These are phyloP conservation scores for Lasiosphaeria ovina DNA, from an alignment of 495 filamentous ascomycete species.

Conservation along the genomic window DNA sequence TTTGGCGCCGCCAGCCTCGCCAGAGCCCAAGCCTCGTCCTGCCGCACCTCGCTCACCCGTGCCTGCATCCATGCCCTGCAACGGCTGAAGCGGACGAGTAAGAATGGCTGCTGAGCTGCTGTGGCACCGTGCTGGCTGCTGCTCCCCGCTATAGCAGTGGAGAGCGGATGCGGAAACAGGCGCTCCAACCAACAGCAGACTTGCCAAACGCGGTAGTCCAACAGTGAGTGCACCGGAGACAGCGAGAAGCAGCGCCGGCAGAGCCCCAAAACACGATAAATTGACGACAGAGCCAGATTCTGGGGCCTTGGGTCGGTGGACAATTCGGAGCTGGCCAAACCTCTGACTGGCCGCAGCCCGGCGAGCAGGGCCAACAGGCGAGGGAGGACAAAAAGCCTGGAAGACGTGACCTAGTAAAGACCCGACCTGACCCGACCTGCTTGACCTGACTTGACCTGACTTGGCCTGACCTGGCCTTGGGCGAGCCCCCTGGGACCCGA, in stretches of 20 bases:
- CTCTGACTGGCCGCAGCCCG: conserved; percentile 19
- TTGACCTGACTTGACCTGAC: too few species aligned
- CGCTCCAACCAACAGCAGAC: too few species aligned
- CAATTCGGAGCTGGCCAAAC: conserved; percentile 1
- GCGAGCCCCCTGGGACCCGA: conserved; percentile 21
- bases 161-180: too few species aligned
- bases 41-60: conserved; percentile 7
- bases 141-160: neutral
- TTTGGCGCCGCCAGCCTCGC: conserved; percentile 18
- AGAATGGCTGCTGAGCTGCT: neutral
- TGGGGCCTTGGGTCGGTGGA: neutral
- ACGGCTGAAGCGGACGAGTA: neutral
- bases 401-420: too few species aligned
- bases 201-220: too few species aligned
- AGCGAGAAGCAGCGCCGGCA: neutral
- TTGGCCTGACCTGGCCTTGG: neutral
- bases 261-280: neutral
- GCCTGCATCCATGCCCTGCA: neutral
- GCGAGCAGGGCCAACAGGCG: conserved; percentile 17
- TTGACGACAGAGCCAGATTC: neutral
- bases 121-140: too few species aligned
- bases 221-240: too few species aligned
- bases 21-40: conserved; percentile 18
- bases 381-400: neutral
- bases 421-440: too few species aligned